A percentile compares a stretch with the other conserved stretches of the same genome.
These are phyloP conservation scores for Guadua angustifolia DNA, from an alignment of 176 grass and related monocot genomes.

Conservation along the genomic window DNA sequence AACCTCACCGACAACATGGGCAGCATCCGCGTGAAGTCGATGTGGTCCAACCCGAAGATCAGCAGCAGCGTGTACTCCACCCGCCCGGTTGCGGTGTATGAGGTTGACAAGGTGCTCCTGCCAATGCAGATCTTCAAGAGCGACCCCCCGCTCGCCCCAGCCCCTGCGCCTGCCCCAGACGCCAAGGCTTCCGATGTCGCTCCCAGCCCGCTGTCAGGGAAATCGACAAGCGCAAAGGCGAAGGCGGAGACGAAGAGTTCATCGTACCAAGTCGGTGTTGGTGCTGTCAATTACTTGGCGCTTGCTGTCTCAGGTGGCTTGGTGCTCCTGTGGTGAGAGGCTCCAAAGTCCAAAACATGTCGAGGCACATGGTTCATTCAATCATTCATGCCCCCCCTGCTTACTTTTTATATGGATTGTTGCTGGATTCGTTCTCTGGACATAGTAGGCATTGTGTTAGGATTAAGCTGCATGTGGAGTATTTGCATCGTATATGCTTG, in stretches of 20 bases:
- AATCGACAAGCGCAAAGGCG: slow-evolving; percentile 40
- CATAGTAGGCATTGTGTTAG: slow-evolving; percentile 58
- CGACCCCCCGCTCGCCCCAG: slow-evolving; percentile 67
- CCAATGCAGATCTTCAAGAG: slow-evolving; percentile 84
- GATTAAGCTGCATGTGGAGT: slow-evolving; percentile 43
- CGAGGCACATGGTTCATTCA: slow-evolving; percentile 35
- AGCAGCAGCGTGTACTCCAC: slow-evolving; percentile 84
- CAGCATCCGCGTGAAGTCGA: slow-evolving; percentile 61
- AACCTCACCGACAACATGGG: slow-evolving; percentile 80
- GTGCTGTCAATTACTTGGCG: slow-evolving; percentile 39
- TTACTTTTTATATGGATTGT: slow-evolving; percentile 51
- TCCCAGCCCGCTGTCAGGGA: slow-evolving; percentile 33
- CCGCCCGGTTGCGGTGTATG: slow-evolving; percentile 69
- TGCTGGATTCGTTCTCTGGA: slow-evolving; percentile 81
- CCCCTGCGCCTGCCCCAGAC: slow-evolving; percentile 78
- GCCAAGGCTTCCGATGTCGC: slow-evolving; percentile 60
- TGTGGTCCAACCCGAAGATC: slow-evolving; percentile 90
- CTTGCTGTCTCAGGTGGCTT: slow-evolving; percentile 49
- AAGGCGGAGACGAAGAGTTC: slow-evolving; percentile 42
- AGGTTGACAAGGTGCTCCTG: slow-evolving; percentile 78
- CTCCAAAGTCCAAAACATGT: slow-evolving; percentile 18
- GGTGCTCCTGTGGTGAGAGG: slow-evolving; percentile 58
- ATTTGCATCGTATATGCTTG: slow-evolving; percentile 50
- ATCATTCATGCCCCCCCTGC: not conserved
- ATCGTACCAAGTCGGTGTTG: not conserved